These are phyloP conservation scores for Rubia balearica DNA, from an alignment of 305 asterid species.

Conservation along the genomic window DNA sequence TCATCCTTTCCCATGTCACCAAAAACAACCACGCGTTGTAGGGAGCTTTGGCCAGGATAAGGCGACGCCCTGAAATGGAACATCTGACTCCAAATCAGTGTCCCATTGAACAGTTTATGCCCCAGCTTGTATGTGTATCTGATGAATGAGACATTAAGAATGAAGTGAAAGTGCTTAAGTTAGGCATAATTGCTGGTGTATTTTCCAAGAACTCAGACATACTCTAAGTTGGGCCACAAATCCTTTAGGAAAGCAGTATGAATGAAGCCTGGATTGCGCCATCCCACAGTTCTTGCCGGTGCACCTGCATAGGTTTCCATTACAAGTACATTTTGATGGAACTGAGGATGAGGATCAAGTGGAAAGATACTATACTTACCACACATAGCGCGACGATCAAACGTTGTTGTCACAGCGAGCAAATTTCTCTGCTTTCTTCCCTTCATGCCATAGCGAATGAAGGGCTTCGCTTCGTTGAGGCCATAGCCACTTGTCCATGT, in stretches of 20 bases:
- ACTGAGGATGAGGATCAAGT: too few species aligned
- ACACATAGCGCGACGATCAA: constrained; percentile 71
- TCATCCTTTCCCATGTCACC: constrained; percentile 95
- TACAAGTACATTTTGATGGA: too few species aligned
- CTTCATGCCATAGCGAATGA: constrained; percentile 70
- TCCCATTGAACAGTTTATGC: constrained; percentile 44
- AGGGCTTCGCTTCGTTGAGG: constrained; percentile 49
- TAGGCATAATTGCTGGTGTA: not conserved
- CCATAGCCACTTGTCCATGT: constrained; percentile 91
- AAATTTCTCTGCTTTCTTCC: constrained; percentile 46
- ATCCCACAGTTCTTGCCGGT: constrained; percentile 65
- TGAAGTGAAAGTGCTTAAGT: not conserved
- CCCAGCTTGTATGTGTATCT: constrained; percentile 76
- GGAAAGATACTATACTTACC: constrained; percentile 35
- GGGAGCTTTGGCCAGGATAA: constrained; percentile 72
- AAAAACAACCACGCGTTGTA: constrained; percentile 66
- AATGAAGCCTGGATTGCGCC: constrained; percentile 91
- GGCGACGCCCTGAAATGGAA: constrained; percentile 53
- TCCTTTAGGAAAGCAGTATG: constrained; percentile 71
- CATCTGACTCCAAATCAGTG: constrained; percentile 53
- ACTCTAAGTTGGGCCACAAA: constrained; percentile 58
- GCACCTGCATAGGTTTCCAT: too few species aligned
- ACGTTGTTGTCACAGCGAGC: constrained; percentile 69
- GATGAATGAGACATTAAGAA: not conserved
- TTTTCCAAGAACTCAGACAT: constrained; percentile 5